Conservation (phyloP, 352 stramenopile species). For the Pythium myriotylum region DNA sequence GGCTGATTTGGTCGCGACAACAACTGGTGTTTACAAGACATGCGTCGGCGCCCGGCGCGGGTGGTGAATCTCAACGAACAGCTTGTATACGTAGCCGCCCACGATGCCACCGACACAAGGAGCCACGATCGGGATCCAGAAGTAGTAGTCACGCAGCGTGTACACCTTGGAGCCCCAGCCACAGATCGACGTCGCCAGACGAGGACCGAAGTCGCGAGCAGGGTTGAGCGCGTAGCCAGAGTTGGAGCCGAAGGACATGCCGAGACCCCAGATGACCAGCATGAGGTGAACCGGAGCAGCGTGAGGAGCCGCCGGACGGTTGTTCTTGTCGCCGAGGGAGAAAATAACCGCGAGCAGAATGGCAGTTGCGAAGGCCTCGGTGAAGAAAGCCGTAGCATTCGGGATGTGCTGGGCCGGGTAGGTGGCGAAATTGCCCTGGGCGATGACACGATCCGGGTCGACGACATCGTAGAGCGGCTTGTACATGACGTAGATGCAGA, state of each 20-base stretch:
- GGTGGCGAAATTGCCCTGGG: conserved; percentile 50
- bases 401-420: conserved; percentile 48
- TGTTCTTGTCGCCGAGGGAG: conserved; percentile 49
- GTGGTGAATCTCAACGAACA: conserved; percentile 54
- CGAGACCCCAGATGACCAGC: conserved; percentile 55
- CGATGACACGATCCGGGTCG: conserved; percentile 44
- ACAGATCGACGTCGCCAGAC: conserved; percentile 28
- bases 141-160: conserved; percentile 50
- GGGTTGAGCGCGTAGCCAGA: conserved; percentile 62
- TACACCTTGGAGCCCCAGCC: conserved; percentile 54
- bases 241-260: conserved; percentile 62
- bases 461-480: conserved; percentile 43
- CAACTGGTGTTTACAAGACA: no score
- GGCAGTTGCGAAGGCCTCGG: conserved; percentile 50
- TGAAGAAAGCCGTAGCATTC: conserved; percentile 44
- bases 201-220: conserved; percentile 57
- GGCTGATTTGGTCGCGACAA: no score
- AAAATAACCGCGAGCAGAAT: conserved; percentile 55
- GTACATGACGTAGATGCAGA: conserved; percentile 57
- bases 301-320: conserved; percentile 41
- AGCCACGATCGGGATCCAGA: conserved; percentile 55
- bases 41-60: conserved; percentile 15
- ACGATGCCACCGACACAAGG: conserved; percentile 42
- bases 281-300: conserved; percentile 39
- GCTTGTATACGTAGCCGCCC: conserved; percentile 43